phyloP scores from a whole-genome alignment of 805 yeast species.

The Teunomyces cretensis region DNA sequence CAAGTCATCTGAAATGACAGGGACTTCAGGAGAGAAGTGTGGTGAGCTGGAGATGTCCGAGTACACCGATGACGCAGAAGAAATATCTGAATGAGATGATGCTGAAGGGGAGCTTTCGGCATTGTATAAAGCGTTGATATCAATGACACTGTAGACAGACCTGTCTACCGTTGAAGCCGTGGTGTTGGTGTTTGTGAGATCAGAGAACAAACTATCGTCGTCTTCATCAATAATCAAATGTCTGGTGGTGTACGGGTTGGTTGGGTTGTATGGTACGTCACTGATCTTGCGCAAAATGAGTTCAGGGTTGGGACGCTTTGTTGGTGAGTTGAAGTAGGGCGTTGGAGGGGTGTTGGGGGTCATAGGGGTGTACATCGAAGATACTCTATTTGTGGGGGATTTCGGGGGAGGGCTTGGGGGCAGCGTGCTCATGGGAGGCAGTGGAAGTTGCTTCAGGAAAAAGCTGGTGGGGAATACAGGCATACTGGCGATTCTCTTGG shows the following conservation, averaged over 20 bases:
- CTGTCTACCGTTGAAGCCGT: not conserved
- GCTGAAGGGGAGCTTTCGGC: conserved; percentile 7
- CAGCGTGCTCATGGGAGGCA: not conserved
- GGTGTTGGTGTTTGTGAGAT: conserved; percentile 6
- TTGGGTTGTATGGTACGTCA: not conserved
- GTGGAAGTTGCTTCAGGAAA: conserved; percentile 2
- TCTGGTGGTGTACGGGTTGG: not conserved
- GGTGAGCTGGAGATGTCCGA: not conserved
- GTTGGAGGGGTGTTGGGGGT: not conserved
- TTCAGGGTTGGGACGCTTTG: not conserved
- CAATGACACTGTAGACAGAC: not conserved
- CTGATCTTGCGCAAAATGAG: not conserved
- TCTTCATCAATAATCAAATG: conserved; percentile 11
- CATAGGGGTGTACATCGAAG: not conserved
- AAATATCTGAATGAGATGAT: not conserved
- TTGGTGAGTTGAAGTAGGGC: not conserved
- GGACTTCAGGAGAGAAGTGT: not conserved
- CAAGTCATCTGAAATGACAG: not conserved
- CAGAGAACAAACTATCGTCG: conserved; percentile 15
- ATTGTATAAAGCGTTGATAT: conserved; percentile 7
- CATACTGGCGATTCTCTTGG: conserved; percentile 22
- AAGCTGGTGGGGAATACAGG: conserved; percentile 11
- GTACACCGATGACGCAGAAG: not conserved
- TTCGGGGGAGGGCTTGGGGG: not conserved
- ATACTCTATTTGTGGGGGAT: not conserved